phyloP scores from a whole-genome alignment of 1,284 basidiomycete species.

The Bondarzewia mesenterica region DNA sequence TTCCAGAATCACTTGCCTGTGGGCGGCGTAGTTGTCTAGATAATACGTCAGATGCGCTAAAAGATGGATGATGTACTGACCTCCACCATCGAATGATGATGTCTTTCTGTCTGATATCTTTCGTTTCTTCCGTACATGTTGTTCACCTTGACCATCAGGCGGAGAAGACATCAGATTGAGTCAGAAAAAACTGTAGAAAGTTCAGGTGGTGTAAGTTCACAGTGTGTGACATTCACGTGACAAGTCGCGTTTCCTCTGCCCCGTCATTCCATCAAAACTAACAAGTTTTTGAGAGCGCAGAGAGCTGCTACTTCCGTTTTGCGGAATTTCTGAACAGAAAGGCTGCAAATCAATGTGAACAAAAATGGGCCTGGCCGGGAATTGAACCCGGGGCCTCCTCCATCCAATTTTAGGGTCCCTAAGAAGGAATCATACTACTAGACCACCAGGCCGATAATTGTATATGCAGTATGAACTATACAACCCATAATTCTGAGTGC shows the following conservation, averaged over 20 bases:
- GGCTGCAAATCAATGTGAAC: too few relatives aligned
- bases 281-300: too few relatives aligned
- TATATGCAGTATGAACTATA: background rate
- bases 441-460: background rate
- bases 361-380: background rate
- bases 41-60: background rate
- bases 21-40: background rate
- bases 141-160: too few relatives aligned
- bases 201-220: too few relatives aligned
- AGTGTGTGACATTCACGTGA: too few relatives aligned
- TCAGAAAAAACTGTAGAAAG: too few relatives aligned
- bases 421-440: background rate
- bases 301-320: too few relatives aligned
- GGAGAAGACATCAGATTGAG: too few relatives aligned
- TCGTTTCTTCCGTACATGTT: too few relatives aligned
- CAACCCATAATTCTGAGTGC: background rate
- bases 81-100: background rate
- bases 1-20: constrained; percentile 25
- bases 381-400: background rate
- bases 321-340: too few relatives aligned
- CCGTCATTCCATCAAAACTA: too few relatives aligned
- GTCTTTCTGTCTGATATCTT: background rate
- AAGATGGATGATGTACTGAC: background rate
- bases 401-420: background rate
- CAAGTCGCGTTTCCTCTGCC: too few relatives aligned